Evolutionary conservation across 2,329 filamentous ascomycete species (phyloP), one percentile per base, ranked within the genome.

Genomic region (Pyrenochaeta sp.): DNA sequence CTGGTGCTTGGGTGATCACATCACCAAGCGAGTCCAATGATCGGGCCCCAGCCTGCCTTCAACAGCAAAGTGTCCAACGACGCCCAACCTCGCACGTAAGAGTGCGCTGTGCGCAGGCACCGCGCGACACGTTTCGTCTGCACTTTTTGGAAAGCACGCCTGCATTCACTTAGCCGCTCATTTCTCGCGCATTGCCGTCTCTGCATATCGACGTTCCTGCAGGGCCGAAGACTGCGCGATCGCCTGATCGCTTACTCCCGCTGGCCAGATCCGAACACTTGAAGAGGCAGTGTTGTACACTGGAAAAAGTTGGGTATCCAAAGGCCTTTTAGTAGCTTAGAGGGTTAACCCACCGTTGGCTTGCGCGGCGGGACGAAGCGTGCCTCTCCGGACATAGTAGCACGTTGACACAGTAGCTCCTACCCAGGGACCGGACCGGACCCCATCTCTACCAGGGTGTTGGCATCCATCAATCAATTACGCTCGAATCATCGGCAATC

Each of bases 41-140:
- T 59, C 58, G 57, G 58, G 61, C 59, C 57, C 64, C 59, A 65
- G 59, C 61, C 56, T 20, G 23, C 23, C 45, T 51, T 42, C 40
- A 42, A 4, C 61, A 58, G 60, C 60, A 57, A 55, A 60, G 54
- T 48, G 54, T 45, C 43, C 54, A 51, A 49, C 60, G 56, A 60
- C 51, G 65, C 65, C 63, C 65, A 68, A 67, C 63, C 61, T 63
- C 64, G 56, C 60, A 56, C 49, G 53, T 64, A 66, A 66, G 55
- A 57, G 52, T 46, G 60, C 58, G 55, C 44, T 41, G 53, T 61
- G 58, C 64, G 64, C 59, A 30, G 32, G 53, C 49, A 23, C 36
- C 49, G 37, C 50, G 53, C 49, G 52, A 56, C 56, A 50, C 52
- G 52, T 59, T 49, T 45, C 33, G 49, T 35, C 49, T 27, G 23